Evolutionary conservation across 2,329 filamentous ascomycete species (phyloP), one percentile per base, ranked within the genome.

Genomic region (Venturia effusa): DNA sequence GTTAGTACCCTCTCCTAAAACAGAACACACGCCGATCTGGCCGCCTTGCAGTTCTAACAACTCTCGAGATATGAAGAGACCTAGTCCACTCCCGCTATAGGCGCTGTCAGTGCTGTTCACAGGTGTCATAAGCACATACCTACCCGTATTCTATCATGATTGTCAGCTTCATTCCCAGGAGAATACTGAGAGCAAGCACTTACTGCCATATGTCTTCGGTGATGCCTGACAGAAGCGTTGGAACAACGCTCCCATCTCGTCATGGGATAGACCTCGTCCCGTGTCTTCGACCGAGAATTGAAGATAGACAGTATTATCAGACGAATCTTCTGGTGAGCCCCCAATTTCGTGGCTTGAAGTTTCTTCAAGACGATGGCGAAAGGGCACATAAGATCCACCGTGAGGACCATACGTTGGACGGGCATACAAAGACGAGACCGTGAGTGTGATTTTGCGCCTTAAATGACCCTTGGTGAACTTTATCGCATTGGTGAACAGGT

Each of bases 41-140:
- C 88, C 88, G 22, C 86, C 85, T 67, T 88, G 86, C 43, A 89
- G 77, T 69, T 89, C 86, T 1, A 84, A 84, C 15, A 90, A 78
- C 45, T 86, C 80, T n/a, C 85, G 80, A 59, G 82, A 86, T 65
- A 90, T 89, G 70, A 88, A 89, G 0, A 90, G 77, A 0, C 88
- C 88, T 0, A 90, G 78, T 0, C 88, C 88, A 0, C 54, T 57
- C 19, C 54, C 54, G 19, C 41, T 45, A n/a, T 13, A 6, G 41
- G 15, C 8, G 41, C 41, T 45, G 41, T 45, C 41, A 45, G 41
- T 19, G 8, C 22, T 19, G 5, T 22, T 7, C 17, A 22, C 8
- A 45, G n/a, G 2, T 22, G 6, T 19, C 22, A 7, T 22, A 11
- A 24, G n/a, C 22, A n/a, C 19, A 22, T 22, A 45, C 48, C 3